Evolutionary conservation across 2,329 filamentous ascomycete species (phyloP).

Genomic region (Xylariales sp.): DNA sequence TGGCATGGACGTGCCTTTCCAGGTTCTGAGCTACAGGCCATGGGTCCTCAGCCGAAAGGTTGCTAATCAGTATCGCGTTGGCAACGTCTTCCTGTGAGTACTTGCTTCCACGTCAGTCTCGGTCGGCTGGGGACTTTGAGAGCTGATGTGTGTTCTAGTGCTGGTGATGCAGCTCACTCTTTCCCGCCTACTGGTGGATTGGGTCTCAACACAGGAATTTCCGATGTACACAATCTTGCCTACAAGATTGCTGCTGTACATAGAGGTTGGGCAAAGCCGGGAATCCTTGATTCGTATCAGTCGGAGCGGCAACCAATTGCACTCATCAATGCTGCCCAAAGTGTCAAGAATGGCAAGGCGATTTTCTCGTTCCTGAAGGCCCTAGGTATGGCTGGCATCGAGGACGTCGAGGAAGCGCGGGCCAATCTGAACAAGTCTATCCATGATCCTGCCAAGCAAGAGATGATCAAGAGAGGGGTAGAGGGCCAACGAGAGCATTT

Average conservation of each 20-base stretch:
- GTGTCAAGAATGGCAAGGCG: slow-evolving; percentile 37
- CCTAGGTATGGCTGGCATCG: slow-evolving; percentile 29
- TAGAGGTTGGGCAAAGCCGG: slow-evolving; percentile 22
- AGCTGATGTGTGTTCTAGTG: no score
- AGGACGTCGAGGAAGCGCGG: slow-evolving; percentile 23
- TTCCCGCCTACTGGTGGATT: slow-evolving; percentile 30
- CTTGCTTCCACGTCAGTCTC: no score
- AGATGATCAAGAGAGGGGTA: slow-evolving; percentile 27
- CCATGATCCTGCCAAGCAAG: slow-evolving; percentile 23
- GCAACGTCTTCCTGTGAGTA: slow-evolving; percentile 33
- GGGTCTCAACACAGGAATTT: slow-evolving; percentile 27
- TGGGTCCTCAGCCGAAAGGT: slow-evolving; percentile 38
- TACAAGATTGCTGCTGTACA: slow-evolving; percentile 34
- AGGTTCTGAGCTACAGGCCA: slow-evolving; percentile 35
- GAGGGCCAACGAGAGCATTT: slow-evolving; percentile 36
- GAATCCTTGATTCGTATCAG: slow-evolving; percentile 32
- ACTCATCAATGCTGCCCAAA: slow-evolving; percentile 34
- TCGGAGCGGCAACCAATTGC: slow-evolving; percentile 34
- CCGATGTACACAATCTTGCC: slow-evolving; percentile 27
- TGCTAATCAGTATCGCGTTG: slow-evolving; percentile 29
- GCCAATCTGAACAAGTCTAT: slow-evolving; percentile 25
- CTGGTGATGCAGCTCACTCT: slow-evolving; percentile 28
- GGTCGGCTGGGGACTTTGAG: no score
- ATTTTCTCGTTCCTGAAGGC: slow-evolving; percentile 37
- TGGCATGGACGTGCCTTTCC: slow-evolving; percentile 27